phyloP scores from a whole-genome alignment of 2,329 filamentous ascomycete species.

The Ophiosphaerella korrae region DNA sequence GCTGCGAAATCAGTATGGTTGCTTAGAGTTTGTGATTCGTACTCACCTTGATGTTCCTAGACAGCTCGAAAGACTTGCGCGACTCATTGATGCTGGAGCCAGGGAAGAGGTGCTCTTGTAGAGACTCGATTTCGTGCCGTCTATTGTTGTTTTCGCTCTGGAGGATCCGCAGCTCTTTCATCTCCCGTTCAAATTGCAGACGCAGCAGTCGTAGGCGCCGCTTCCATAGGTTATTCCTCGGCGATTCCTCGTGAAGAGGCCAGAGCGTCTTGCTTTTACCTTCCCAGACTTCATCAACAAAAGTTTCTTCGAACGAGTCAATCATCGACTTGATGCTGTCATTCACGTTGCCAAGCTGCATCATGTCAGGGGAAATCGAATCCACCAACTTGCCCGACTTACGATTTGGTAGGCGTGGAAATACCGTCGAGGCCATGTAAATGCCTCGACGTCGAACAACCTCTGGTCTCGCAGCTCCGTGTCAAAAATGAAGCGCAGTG shows the following conservation, averaged over 20 bases:
- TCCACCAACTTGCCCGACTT: too few relatives aligned
- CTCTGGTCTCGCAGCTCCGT: conserved; percentile 61
- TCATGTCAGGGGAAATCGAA: too few relatives aligned
- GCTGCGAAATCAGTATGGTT: too few relatives aligned
- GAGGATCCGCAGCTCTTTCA: conserved; percentile 56
- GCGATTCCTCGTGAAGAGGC: conserved; percentile 58
- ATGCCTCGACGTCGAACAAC: conserved; percentile 65
- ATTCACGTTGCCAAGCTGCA: conserved; percentile 64
- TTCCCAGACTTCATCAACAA: conserved; percentile 64
- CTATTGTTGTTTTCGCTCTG: conserved; percentile 60
- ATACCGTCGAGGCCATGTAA: conserved; percentile 66
- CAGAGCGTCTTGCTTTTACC: conserved; percentile 61
- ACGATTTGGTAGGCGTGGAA: conserved; percentile 69
- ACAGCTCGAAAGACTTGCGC: conserved; percentile 63
- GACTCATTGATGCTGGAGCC: conserved; percentile 67
- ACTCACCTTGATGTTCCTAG: conserved; percentile 61
- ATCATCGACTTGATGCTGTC: conserved; percentile 64
- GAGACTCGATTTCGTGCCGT: conserved; percentile 60
- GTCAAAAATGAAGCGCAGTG: conserved; percentile 65
- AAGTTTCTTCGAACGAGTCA: conserved; percentile 61
- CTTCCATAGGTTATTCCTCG: conserved; percentile 55
- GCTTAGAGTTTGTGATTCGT: too few relatives aligned
- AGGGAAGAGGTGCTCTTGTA: conserved; percentile 67
- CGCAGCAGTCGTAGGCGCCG: conserved; percentile 55
- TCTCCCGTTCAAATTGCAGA: conserved; percentile 58